Evolutionary conservation across 371 early-diverging fungal genomes (phyloP).

Genomic region (Dipsacomyces acuminosporus): DNA sequence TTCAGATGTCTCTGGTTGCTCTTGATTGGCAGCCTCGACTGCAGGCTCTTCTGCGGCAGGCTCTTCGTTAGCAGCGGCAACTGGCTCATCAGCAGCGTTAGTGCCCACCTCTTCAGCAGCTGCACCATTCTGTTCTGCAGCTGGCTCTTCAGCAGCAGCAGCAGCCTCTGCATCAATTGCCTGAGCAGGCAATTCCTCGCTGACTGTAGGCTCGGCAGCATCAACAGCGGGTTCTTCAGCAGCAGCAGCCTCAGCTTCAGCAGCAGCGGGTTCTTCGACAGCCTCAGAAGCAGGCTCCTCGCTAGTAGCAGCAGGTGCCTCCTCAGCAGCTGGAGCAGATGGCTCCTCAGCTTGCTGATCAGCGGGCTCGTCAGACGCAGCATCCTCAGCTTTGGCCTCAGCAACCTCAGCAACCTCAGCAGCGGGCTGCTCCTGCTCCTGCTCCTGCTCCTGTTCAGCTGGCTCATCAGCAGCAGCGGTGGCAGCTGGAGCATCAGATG

Average conservation of each 20-base stretch:
- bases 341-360: slow-evolving; percentile 3
- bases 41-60: background rate
- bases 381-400: slow-evolving; percentile 3
- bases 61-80: background rate
- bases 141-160: slow-evolving; percentile 1
- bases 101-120: slow-evolving; percentile 1
- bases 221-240: slow-evolving; percentile 3
- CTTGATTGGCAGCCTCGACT: slow-evolving; percentile 2
- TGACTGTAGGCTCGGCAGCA: background rate
- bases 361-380: background rate
- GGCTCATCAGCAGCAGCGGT: background rate
- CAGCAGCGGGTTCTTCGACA: slow-evolving; percentile 4
- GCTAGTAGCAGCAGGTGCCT: slow-evolving; percentile 11
- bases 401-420: slow-evolving; percentile 2
- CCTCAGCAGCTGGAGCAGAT: slow-evolving; percentile 10
- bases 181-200: background rate
- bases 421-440: no score
- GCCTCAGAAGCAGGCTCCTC: slow-evolving; percentile 5
- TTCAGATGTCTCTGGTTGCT: background rate
- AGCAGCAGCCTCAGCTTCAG: slow-evolving; percentile 3
- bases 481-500: background rate
- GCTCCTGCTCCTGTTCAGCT: background rate
- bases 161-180: slow-evolving; percentile 6
- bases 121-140: slow-evolving; percentile 1
- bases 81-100: slow-evolving; percentile 4